Percentiles rank a stretch among this genome's conserved stretches.
Conservation (phyloP, 2,329 filamentous ascomycete species). For the Chaetomium strumarium region DNA sequence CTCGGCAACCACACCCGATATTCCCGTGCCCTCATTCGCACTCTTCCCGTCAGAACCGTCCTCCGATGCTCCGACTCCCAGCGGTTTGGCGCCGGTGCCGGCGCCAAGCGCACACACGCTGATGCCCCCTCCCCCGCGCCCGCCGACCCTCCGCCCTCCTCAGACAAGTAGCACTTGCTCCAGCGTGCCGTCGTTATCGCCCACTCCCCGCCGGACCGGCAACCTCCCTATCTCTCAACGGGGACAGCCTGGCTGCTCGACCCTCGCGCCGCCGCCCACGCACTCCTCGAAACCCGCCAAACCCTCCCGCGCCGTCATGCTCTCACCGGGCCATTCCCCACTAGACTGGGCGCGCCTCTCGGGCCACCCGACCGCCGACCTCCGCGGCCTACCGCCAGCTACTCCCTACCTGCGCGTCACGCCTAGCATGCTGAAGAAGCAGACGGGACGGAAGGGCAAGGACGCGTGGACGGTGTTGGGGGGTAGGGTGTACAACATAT, state of each 20-base stretch:
- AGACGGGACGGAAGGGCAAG: constrained; percentile 76
- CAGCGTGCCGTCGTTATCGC: constrained; percentile 16
- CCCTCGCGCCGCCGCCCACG: constrained; percentile 49
- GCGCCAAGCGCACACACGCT: constrained; percentile 12
- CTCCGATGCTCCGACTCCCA: background rate
- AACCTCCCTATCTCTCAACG: constrained; percentile 17
- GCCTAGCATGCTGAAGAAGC: constrained; percentile 68
- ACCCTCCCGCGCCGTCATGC: constrained; percentile 63
- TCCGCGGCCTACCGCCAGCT: constrained; percentile 54
- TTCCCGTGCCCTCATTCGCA: constrained; percentile 41
- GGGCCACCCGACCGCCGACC: constrained; percentile 54
- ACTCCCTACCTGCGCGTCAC: constrained; percentile 66
- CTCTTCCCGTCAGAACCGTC: constrained; percentile 30
- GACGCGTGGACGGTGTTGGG: constrained; percentile 89
- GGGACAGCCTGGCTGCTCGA: constrained; percentile 21
- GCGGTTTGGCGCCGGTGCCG: no score
- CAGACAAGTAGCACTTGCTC: constrained; percentile 1
- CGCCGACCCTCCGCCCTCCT: constrained; percentile 16
- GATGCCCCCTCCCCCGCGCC: constrained; percentile 30
- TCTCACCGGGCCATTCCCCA: constrained; percentile 87
- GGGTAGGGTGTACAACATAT: constrained; percentile 90
- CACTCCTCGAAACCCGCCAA: constrained; percentile 48
- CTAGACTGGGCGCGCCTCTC: constrained; percentile 90
- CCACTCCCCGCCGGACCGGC: constrained; percentile 22
- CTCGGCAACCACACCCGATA: constrained; percentile 25